Evolutionary conservation across 1,284 basidiomycete genomes (phyloP).

Genomic region (Rhodotorula sp.): DNA sequence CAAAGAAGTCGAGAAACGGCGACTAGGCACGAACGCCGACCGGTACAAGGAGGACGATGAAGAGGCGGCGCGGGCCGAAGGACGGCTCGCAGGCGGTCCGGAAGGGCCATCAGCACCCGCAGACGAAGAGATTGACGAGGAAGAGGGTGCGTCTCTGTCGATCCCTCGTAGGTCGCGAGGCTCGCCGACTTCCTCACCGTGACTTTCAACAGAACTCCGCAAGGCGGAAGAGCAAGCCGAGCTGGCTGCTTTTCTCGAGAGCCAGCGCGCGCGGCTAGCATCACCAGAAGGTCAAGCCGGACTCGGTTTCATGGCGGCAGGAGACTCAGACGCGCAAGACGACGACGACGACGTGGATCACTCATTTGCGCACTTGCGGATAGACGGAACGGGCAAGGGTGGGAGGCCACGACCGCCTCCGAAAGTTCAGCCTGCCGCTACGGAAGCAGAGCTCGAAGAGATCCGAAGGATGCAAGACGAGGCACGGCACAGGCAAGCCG

Average conservation of each 20-base stretch:
- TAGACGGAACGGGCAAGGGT: background rate
- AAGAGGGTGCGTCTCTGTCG: constrained; percentile 7
- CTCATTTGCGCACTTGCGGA: constrained; percentile 26
- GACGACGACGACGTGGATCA: constrained; percentile 26
- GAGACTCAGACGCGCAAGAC: background rate
- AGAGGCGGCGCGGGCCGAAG: background rate
- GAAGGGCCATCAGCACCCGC: background rate
- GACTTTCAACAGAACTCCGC: constrained; percentile 8
- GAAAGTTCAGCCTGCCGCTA: background rate
- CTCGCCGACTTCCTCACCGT: background rate
- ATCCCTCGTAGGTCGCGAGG: too few species aligned
- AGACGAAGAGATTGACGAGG: constrained; percentile 28
- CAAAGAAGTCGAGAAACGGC: constrained; percentile 1
- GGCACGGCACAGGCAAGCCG: constrained; percentile 21
- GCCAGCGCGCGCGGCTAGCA: constrained; percentile 7
- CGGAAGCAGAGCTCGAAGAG: constrained; percentile 1
- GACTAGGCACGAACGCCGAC: constrained; percentile 21
- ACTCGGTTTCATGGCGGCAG: background rate
- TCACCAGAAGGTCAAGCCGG: background rate
- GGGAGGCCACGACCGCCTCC: background rate
- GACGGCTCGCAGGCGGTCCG: background rate
- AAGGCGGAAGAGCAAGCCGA: constrained; percentile 13
- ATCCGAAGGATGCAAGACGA: constrained; percentile 17
- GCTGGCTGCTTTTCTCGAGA: constrained; percentile 12
- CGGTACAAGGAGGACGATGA: constrained; percentile 25